phyloP scores from a whole-genome alignment of 116 monocot genomes.

The Trichopus zeylanicus region DNA sequence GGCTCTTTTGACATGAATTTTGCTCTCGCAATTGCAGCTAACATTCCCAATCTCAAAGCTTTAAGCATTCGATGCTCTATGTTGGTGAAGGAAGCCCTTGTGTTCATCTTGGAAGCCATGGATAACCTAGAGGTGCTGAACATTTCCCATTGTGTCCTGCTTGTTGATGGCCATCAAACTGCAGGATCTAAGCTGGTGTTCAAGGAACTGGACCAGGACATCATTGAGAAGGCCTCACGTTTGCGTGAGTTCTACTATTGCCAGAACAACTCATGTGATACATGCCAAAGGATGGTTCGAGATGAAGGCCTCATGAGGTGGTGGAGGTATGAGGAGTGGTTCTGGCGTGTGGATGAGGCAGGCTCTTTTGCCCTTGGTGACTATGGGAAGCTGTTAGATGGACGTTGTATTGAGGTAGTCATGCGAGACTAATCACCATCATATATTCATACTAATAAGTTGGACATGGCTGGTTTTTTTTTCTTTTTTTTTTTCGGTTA shows the following conservation, averaged over 20 bases:
- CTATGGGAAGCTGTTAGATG: slow-evolving; percentile 63
- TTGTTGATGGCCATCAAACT: slow-evolving; percentile 27
- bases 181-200: slow-evolving; percentile 27
- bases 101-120: slow-evolving; percentile 45
- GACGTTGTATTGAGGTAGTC: slow-evolving; percentile 22
- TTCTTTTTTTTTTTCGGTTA: not conserved
- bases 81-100: slow-evolving; percentile 44
- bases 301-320: slow-evolving; percentile 89
- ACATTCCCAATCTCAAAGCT: slow-evolving; percentile 63
- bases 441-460: not conserved
- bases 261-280: slow-evolving; percentile 28
- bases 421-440: not conserved
- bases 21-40: slow-evolving; percentile 37
- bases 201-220: slow-evolving; percentile 23
- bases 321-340: slow-evolving; percentile 76
- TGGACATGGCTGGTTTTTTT: not conserved
- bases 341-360: slow-evolving; percentile 78
- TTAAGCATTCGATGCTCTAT: slow-evolving; percentile 74
- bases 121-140: slow-evolving; percentile 68
- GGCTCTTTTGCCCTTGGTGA: slow-evolving; percentile 49
- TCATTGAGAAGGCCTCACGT: slow-evolving; percentile 38
- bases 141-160: slow-evolving; percentile 77
- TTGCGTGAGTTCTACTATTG: slow-evolving; percentile 54
- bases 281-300: slow-evolving; percentile 54
- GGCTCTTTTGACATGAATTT: slow-evolving; percentile 60